Evolutionary conservation across 2,329 filamentous ascomycete genomes (phyloP), one percentile per base, ranked within the genome.

Genomic region (Bipolaris oryzae): DNA sequence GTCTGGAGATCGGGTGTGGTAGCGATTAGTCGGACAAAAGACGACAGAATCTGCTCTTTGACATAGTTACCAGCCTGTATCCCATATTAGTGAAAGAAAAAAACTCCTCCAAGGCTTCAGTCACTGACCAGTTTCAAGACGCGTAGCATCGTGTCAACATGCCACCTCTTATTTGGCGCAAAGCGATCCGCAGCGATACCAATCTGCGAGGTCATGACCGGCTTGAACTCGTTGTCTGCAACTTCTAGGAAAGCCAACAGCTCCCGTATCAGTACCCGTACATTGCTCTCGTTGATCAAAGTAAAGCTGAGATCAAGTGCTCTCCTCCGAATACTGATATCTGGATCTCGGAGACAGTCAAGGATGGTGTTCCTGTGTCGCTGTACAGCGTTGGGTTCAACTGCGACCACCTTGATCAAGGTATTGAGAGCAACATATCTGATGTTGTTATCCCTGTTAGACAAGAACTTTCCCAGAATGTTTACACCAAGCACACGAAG

Each of bases 401-500:
- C 93, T 3, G 95, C 95, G 44, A 99, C 95, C 16, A 99, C 95
- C 78, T 97, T 98, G 79, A 97, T 96, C 47, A 99, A 82, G 0
- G 95, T 99, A 78, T 99, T 99, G 49, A 99, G 82, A 16, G 95
- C 95, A 49, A 99, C 95, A 73, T 99, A 99, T 76, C 95, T 89
- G 70, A 99, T 99, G 74, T 99, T 99, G 82, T 99, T 99, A 78
- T 99, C 95, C 68, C 94, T 89, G 81, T 99, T 99, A n/a, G 93
- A 89, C 60, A 99, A 80, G 79, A 99, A 99, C 75, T 98, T 99
- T 74, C 96, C 95, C 21, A 99, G 86, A 64, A 99, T 99, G 74
- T 99, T 99, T 67, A 99, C 95, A 71, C 95, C 95, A 23, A 99
- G 84, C 20, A 99, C 95, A 48, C 96, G 85, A 61, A 99, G 80